These are phyloP conservation scores for Trichoderma arundinaceum DNA, from an alignment of 2,329 filamentous ascomycete species.

Conservation along the genomic window DNA sequence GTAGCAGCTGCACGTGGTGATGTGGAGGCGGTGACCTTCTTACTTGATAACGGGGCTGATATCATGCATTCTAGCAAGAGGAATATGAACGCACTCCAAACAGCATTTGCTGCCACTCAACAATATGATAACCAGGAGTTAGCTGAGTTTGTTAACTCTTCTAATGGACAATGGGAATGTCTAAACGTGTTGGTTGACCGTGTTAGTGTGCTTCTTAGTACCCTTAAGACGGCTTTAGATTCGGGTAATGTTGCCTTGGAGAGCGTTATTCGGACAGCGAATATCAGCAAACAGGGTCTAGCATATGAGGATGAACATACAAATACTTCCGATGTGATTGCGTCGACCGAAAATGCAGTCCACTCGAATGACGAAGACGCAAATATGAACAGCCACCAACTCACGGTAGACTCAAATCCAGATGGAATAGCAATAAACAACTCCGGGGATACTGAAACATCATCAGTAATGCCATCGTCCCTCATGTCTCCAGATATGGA, in stretches of 20 bases:
- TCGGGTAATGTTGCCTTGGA: conserved; percentile 19
- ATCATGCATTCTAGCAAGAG: conserved; percentile 21
- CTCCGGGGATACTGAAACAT: not conserved
- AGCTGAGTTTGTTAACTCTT: not conserved
- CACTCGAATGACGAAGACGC: not conserved
- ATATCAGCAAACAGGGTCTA: conserved; percentile 10
- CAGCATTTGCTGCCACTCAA: conserved; percentile 11
- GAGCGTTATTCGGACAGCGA: conserved; percentile 16
- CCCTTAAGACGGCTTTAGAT: conserved; percentile 17
- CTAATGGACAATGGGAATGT: conserved; percentile 17
- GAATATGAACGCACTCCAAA: conserved; percentile 25
- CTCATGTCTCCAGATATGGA: not conserved
- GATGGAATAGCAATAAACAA: no score
- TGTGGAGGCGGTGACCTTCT: conserved; percentile 42
- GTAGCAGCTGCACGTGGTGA: conserved; percentile 45
- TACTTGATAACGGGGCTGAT: conserved; percentile 46
- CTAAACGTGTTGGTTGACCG: conserved; percentile 17
- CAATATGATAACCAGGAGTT: not conserved
- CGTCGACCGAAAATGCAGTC: not conserved
- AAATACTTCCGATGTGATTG: not conserved
- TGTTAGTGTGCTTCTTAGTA: conserved; percentile 8
- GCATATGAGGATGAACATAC: not conserved
- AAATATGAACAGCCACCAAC: not conserved
- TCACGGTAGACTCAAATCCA: not conserved
- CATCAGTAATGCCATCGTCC: not conserved